Evolutionary conservation across 2,329 filamentous ascomycete species (phyloP).

Genomic region (Trichophyton benhamiae): DNA sequence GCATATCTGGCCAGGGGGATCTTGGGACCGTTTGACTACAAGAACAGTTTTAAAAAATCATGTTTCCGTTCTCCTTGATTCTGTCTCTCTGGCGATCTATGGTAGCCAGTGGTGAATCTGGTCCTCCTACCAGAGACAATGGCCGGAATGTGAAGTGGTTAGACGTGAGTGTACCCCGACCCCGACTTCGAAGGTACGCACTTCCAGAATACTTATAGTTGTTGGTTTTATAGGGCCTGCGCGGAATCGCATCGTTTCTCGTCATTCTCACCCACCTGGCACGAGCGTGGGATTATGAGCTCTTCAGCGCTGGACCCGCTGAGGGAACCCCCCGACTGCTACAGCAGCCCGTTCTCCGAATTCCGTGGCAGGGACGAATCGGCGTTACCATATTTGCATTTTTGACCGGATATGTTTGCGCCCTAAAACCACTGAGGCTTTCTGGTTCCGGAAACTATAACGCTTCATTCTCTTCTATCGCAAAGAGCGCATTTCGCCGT

Average conservation of each 20-base stretch:
- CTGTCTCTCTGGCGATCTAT: conserved; percentile 3
- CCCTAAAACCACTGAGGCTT: conserved; percentile 42
- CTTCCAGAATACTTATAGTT: not conserved
- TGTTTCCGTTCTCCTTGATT: not conserved
- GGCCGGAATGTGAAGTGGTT: conserved; percentile 29
- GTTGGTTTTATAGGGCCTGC: conserved; percentile 32
- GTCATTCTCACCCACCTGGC: conserved; percentile 43
- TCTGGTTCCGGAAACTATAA: conserved; percentile 35
- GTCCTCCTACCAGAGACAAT: conserved; percentile 5
- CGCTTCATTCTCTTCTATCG: conserved; percentile 37
- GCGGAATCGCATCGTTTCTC: conserved; percentile 42
- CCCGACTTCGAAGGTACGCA: not conserved
- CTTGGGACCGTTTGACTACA: not conserved
- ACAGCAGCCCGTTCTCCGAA: conserved; percentile 42
- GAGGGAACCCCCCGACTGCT: conserved; percentile 34
- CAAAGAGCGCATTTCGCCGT: conserved; percentile 43
- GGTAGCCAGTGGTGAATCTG: not conserved
- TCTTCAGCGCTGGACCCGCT: conserved; percentile 39
- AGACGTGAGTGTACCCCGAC: conserved; percentile 21
- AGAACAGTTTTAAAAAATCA: not conserved
- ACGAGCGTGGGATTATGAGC: conserved; percentile 40
- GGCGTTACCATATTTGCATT: conserved; percentile 47
- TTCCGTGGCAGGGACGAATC: conserved; percentile 44
- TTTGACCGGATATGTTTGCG: conserved; percentile 45
- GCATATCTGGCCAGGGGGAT: not conserved